Base-by-base conservation (phyloP, 1,284 basidiomycete species). In the Leccinum olivaceoglutinosum region DNA sequence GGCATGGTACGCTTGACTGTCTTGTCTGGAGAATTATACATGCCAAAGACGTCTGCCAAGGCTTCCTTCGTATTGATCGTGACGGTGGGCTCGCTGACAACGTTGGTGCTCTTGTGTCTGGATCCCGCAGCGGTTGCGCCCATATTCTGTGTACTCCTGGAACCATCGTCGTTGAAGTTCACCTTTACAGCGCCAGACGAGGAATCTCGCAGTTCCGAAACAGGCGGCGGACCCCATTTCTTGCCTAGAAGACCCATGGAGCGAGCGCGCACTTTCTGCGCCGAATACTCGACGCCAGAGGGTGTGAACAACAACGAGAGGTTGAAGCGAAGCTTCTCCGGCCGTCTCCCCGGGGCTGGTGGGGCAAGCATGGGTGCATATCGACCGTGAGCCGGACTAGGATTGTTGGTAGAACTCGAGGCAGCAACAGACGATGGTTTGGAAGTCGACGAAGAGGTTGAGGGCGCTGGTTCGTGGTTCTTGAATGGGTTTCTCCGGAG, bases 1-100 rank as follows among this genome's bases (percentile, higher is more conserved):
- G 81, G 74, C 62, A 77, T 72, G 5, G 80, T 63, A 41, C 80
- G 73, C 67, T 78, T 83, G 58, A 84, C 82, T 0, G 90, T 93
- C 77, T 89, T 89, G 65, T 91, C 89, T 2, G 90, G 90, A 8
- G 89, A 91, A 74, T 96, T 96, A 74, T 94, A 96, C 87, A 97
- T 92, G 63, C 88, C 89, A 78, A 93, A 93, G 46, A 97, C 93
- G 73, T 96, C 94, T n/a, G 86, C 90, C 60, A 96, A 81, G 3
- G 95, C 95, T 66, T 93, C 92, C 74, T 94, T 94, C 55, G 92
- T 94, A 72, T 92, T 92, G 66, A 93, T 87, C 0, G 92, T 94
- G 5, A 90, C 87, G 1, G 89, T 87, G 8, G 87, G 84, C 68
- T 86, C 83, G 38, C 44, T 63, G 58, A 67, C 61, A 11, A 60